A percentile compares a stretch with the other conserved stretches of the same genome.
phyloP scores from a whole-genome alignment of 163 green algal species.

The Scenedesmus sp. region DNA sequence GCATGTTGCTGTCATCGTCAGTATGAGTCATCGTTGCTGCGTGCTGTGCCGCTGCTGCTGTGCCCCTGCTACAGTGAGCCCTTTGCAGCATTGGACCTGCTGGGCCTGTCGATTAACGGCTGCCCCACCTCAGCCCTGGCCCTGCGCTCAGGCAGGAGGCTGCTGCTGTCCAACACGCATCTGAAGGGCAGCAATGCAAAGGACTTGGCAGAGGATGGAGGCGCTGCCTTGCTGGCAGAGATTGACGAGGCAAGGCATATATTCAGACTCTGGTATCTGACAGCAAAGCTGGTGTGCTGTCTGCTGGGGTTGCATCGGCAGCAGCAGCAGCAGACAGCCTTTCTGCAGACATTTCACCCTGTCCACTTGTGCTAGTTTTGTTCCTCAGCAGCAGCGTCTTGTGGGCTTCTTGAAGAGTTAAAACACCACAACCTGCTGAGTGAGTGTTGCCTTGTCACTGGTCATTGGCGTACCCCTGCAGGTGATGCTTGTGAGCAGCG shows the following conservation, averaged over 20 bases:
- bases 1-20: too few species aligned
- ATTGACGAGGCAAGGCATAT: not conserved
- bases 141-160: not conserved
- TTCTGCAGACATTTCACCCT: too few species aligned
- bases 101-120: not conserved
- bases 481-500: not conserved
- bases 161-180: slow-evolving; percentile 2
- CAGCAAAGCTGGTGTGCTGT: not conserved
- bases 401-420: too few species aligned
- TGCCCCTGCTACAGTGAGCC: not conserved
- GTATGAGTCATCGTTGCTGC: not conserved
- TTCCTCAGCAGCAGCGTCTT: too few species aligned
- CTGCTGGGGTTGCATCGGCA: too few species aligned
- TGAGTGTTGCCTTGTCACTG: not conserved
- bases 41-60: not conserved
- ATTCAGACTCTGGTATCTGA: not conserved
- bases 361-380: too few species aligned
- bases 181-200: not conserved
- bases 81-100: not conserved
- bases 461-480: not conserved
- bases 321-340: too few species aligned
- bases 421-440: not conserved
- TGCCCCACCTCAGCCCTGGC: not conserved
- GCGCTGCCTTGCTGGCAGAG: not conserved
- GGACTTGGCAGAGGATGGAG: not conserved